Conservation (phyloP, 2,329 filamentous ascomycete species). For the Trichophyton equinum region DNA sequence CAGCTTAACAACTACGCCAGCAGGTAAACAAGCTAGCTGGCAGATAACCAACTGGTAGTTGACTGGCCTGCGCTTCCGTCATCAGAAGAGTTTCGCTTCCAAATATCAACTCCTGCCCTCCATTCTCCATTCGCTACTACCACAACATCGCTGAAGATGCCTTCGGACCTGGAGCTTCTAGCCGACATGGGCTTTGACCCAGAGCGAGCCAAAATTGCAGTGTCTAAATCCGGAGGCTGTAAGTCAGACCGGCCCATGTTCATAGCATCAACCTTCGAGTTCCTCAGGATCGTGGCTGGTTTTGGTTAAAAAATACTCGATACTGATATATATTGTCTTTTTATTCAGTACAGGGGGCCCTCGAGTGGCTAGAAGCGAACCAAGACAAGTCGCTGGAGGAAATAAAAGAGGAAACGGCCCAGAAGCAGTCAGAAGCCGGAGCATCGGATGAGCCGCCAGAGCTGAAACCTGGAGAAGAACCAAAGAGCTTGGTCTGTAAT, state of each 20-base stretch:
- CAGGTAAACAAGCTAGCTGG: too few species aligned
- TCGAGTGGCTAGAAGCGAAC: constrained; percentile 91
- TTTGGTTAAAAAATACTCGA: background rate
- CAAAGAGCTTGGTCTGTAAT: constrained; percentile 79
- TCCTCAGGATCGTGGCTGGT: background rate
- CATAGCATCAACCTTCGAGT: too few species aligned
- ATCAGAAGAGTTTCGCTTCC: background rate
- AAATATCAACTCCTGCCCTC: background rate
- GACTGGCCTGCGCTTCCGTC: background rate
- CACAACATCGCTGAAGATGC: constrained; percentile 21
- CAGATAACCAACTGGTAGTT: background rate
- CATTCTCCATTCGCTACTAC: background rate
- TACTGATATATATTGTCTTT: background rate
- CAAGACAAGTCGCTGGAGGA: constrained; percentile 60
- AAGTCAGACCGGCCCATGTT: constrained; percentile 27
- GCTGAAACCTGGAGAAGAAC: constrained; percentile 57
- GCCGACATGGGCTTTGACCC: constrained; percentile 68
- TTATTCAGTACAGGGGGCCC: constrained; percentile 63
- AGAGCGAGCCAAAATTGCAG: constrained; percentile 66
- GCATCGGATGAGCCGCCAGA: constrained; percentile 48
- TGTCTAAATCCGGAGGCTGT: constrained; percentile 73
- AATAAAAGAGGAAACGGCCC: constrained; percentile 19
- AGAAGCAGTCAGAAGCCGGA: constrained; percentile 30
- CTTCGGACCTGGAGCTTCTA: constrained; percentile 48
- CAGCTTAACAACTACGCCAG: too few species aligned